These are phyloP conservation scores for Rhodotorula diobovata DNA, from an alignment of 768 basidiomycete genomes.

Conservation along the genomic window DNA sequence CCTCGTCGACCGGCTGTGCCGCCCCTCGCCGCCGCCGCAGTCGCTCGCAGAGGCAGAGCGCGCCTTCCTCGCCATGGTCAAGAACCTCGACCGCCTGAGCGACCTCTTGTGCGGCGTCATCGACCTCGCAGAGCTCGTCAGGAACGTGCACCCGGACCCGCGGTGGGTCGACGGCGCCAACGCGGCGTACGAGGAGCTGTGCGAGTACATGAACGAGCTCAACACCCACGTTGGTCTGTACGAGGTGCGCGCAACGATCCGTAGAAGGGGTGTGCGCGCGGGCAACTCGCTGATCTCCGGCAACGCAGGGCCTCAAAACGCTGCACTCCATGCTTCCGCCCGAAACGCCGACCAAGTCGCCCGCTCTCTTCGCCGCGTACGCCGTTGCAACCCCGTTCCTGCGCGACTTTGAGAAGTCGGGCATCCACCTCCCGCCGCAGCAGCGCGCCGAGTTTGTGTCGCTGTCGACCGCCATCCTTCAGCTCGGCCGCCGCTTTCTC, in stretches of 20 bases:
- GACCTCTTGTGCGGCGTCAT: constrained; percentile 94
- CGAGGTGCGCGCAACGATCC: constrained; percentile 9
- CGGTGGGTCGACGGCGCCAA: constrained; percentile 79
- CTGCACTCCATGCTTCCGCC: constrained; percentile 39
- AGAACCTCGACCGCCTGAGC: constrained; percentile 92
- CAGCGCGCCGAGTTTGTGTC: constrained; percentile 78
- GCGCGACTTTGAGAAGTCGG: constrained; percentile 95
- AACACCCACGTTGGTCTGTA: constrained; percentile 82
- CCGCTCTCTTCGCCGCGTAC: constrained; percentile 43
- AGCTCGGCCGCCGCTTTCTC: constrained; percentile 80
- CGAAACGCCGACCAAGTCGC: constrained; percentile 30
- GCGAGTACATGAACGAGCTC: constrained; percentile 94
- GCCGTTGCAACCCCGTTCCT: constrained; percentile 84
- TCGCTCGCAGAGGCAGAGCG: constrained; percentile 54
- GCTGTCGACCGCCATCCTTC: constrained; percentile 79
- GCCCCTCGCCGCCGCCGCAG: constrained; percentile 22
- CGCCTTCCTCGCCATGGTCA: constrained; percentile 56
- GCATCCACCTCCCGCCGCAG: constrained; percentile 75
- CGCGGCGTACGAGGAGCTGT: constrained; percentile 80
- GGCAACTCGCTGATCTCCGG: too few relatives aligned
- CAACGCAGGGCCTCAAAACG: constrained; percentile 46
- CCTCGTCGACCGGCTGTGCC: constrained; percentile 71
- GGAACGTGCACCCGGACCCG: constrained; percentile 86
- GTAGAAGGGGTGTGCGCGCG: too few relatives aligned
- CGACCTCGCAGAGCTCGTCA: constrained; percentile 86